Percentiles rank a stretch among this genome's conserved stretches.
These are phyloP conservation scores for Apophysomyces ossiformis DNA, from an alignment of 371 early-diverging fungal genomes.

Conservation along the genomic window DNA sequence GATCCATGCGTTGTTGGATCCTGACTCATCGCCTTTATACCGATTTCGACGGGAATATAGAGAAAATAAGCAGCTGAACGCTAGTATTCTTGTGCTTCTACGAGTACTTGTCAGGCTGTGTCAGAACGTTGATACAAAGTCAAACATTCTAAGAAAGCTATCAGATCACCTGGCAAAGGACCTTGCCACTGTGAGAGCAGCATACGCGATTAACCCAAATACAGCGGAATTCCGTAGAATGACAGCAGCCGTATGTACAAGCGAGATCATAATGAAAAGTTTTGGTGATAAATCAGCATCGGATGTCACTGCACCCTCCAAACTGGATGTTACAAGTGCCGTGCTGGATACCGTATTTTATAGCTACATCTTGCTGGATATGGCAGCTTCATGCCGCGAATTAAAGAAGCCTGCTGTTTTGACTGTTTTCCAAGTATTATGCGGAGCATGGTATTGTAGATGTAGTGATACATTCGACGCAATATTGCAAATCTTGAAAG, in stretches of 20 bases:
- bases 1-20: constrained; percentile 24
- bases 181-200: neutral
- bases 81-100: constrained; percentile 22
- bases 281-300: neutral
- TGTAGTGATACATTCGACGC: constrained; percentile 31
- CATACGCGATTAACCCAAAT: neutral
- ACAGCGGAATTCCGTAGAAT: neutral
- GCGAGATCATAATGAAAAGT: neutral
- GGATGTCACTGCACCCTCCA: too few species aligned
- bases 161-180: neutral
- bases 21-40: constrained; percentile 29
- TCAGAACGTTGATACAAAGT: constrained; percentile 3
- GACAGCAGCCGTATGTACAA: neutral
- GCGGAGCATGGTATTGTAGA: constrained; percentile 22
- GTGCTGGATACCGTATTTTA: constrained; percentile 25
- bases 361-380: constrained; percentile 34
- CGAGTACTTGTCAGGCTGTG: constrained; percentile 25
- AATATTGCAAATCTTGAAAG: constrained; percentile 25
- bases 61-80: constrained; percentile 21
- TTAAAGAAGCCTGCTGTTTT: neutral
- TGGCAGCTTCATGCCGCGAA: constrained; percentile 21
- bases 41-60: constrained; percentile 14
- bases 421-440: constrained; percentile 14
- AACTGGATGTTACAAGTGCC: neutral
- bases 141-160: neutral